These are phyloP conservation scores for Neophaeococcomyces mojaviensis DNA, from an alignment of 2,329 filamentous ascomycete genomes.

Conservation along the genomic window DNA sequence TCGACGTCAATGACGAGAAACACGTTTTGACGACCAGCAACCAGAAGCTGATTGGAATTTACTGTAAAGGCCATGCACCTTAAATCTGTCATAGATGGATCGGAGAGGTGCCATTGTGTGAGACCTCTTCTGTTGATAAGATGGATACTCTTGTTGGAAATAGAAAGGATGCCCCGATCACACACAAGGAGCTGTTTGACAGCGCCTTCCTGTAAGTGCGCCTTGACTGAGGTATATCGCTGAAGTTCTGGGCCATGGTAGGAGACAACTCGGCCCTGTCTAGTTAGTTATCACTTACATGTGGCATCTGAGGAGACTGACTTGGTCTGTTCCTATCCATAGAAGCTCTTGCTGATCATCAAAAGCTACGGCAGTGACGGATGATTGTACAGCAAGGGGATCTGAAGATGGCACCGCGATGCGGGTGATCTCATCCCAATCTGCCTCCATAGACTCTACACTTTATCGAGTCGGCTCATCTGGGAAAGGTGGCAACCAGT, in stretches of 20 bases:
- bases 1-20: constrained; percentile 73
- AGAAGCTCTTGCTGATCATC: constrained; percentile 82
- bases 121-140: constrained; percentile 77
- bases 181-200: constrained; percentile 87
- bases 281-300: constrained; percentile 7
- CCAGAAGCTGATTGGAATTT: constrained; percentile 75
- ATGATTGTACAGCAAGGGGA: constrained; percentile 55
- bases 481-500: constrained; percentile 12
- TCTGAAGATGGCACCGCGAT: constrained; percentile 72
- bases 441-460: constrained; percentile 36
- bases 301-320: constrained; percentile 39
- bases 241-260: constrained; percentile 82
- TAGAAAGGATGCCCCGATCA: constrained; percentile 79
- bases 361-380: constrained; percentile 75
- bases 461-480: constrained; percentile 4
- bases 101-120: constrained; percentile 81
- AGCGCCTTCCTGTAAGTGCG: constrained; percentile 66
- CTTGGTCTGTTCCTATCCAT: constrained; percentile 88
- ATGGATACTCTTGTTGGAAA: constrained; percentile 77
- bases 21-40: constrained; percentile 74
- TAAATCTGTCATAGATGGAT: constrained; percentile 72
- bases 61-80: constrained; percentile 94
- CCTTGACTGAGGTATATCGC: constrained; percentile 82
- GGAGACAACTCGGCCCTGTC: constrained; percentile 75
- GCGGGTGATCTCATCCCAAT: constrained; percentile 63